Conservation (phyloP, 208 protist genomes). For the Leishmania aethiopica region DNA sequence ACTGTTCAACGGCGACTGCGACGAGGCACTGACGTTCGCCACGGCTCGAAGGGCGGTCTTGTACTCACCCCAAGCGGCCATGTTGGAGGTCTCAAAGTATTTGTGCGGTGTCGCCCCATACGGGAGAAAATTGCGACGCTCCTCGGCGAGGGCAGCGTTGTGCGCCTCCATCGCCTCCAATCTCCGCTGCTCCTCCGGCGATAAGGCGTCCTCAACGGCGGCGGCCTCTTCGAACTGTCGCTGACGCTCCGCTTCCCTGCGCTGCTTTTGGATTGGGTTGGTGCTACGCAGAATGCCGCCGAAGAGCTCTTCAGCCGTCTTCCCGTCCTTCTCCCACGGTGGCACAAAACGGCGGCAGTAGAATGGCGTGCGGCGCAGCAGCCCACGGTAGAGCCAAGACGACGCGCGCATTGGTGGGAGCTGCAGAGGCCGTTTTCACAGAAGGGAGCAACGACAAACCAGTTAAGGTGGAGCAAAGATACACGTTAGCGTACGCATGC, state of each 20-base stretch:
- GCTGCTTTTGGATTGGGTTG: constrained; percentile 70
- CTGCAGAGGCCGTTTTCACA: background rate
- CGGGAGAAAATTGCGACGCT: constrained; percentile 71
- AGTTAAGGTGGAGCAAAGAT: background rate
- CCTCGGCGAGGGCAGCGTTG: constrained; percentile 42
- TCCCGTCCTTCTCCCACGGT: constrained; percentile 85
- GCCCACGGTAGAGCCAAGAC: background rate
- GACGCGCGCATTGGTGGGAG: constrained; percentile 11
- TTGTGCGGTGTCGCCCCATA: constrained; percentile 65
- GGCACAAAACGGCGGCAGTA: constrained; percentile 71
- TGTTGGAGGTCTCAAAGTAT: constrained; percentile 67
- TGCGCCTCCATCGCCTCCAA: constrained; percentile 53
- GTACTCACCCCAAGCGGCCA: constrained; percentile 87
- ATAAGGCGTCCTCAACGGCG: constrained; percentile 27
- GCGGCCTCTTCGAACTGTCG: constrained; percentile 33
- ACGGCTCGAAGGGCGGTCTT: constrained; percentile 22
- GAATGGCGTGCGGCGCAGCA: background rate
- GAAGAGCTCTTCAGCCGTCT: constrained; percentile 84
- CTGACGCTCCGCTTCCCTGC: constrained; percentile 36
- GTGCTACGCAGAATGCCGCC: constrained; percentile 57
- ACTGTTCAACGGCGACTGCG: background rate
- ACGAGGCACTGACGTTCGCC: background rate
- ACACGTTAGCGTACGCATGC: too few relatives aligned
- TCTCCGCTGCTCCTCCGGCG: constrained; percentile 49
- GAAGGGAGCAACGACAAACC: background rate